Conservation (phyloP, 345 rosid genomes). For the Mangifera indica region DNA sequence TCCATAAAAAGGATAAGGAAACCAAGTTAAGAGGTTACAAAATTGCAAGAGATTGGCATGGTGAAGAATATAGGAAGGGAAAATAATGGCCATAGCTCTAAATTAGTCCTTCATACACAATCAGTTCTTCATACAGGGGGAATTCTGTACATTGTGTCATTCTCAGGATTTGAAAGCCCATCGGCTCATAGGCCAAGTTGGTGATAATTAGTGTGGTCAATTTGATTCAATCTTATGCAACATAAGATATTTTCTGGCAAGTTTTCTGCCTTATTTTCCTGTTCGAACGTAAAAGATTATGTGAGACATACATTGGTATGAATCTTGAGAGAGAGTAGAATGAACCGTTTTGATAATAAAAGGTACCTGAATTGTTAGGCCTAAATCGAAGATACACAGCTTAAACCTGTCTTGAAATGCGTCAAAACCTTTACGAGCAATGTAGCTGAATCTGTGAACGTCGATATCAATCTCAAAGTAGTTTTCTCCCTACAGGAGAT, state of each 20-base stretch:
- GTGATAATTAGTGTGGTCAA: constrained; percentile 51
- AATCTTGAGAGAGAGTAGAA: background rate
- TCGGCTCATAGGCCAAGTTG: constrained; percentile 35
- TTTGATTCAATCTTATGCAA: constrained; percentile 56
- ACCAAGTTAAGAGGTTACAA: background rate
- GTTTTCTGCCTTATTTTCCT: constrained; percentile 73
- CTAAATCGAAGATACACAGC: constrained; percentile 62
- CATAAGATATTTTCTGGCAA: constrained; percentile 74
- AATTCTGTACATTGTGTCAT: background rate
- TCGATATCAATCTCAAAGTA: constrained; percentile 81
- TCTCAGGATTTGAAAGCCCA: background rate
- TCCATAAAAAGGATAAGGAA: background rate
- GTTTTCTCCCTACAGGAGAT: constrained; percentile 52
- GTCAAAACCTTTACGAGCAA: constrained; percentile 64
- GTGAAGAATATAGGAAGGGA: background rate
- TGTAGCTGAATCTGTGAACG: constrained; percentile 72
- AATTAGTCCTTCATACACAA: too few species aligned
- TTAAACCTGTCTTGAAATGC: constrained; percentile 54
- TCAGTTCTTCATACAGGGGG: constrained; percentile 14
- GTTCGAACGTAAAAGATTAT: constrained; percentile 8
- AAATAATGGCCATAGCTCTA: background rate
- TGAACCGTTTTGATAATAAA: background rate
- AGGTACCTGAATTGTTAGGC: constrained; percentile 70
- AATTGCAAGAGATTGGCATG: background rate
- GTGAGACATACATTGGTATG: background rate